Evolutionary conservation across 306 rosid genomes (phyloP).

Genomic region (Citrullus colocynthis): DNA sequence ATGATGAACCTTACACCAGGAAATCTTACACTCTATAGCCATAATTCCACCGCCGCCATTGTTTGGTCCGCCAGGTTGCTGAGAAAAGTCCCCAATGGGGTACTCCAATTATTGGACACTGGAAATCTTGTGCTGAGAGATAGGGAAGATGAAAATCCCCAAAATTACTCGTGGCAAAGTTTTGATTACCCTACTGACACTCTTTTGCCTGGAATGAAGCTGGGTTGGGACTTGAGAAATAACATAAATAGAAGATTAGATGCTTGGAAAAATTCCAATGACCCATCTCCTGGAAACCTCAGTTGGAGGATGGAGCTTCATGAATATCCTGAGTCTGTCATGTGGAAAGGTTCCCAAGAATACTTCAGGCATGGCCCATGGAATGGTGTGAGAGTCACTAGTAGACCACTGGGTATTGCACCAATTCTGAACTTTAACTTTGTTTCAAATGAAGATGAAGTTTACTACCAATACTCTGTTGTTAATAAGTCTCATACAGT

Average conservation of each 20-base stretch:
- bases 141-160: not conserved
- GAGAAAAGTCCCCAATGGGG: slow-evolving; percentile 9
- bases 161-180: slow-evolving; percentile 29
- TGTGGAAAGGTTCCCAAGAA: slow-evolving; percentile 16
- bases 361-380: slow-evolving; percentile 32
- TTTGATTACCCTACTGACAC: slow-evolving; percentile 32
- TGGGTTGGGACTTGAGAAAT: slow-evolving; percentile 30
- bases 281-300: slow-evolving; percentile 31
- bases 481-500: not conserved
- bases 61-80: slow-evolving; percentile 30
- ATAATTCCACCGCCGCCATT: not conserved
- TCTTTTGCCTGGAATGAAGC: slow-evolving; percentile 29
- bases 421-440: not conserved
- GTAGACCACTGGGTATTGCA: slow-evolving; percentile 5
- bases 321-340: slow-evolving; percentile 13
- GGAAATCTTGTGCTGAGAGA: slow-evolving; percentile 43
- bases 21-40: slow-evolving; percentile 11
- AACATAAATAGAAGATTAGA: slow-evolving; percentile 17
- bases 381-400: slow-evolving; percentile 22
- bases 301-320: slow-evolving; percentile 6
- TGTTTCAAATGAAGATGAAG: slow-evolving; percentile 19
- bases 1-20: slow-evolving; percentile 15
- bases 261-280: slow-evolving; percentile 38
- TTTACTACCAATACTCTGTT: slow-evolving; percentile 5
- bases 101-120: slow-evolving; percentile 19